Evolutionary conservation across 106 monocot genomes (phyloP), one percentile per base, ranked within the genome.

Genomic region (Apostasia ramifera): DNA sequence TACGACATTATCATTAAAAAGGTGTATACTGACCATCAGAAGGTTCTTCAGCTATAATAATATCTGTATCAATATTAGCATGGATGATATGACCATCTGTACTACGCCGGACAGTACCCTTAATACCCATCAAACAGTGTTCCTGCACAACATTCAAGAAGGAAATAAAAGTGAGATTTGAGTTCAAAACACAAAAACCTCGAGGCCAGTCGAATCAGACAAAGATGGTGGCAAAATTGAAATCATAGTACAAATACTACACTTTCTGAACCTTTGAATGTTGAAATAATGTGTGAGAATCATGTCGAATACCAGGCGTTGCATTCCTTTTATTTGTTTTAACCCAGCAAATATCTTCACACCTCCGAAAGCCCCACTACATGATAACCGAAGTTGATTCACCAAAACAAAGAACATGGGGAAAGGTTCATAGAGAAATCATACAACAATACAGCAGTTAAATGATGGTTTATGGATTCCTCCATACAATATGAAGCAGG

Each of bases 61-160:
- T 81, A 74, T 97, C 97, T 8, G 97, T 97, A 69, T 97, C 97
- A 67, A 97, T 97, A 78, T 97, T 97, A 15, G 97, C 97, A 83
- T 97, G 97, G 68, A 97, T 97, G 49, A 97, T 92, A 75, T 97
- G 97, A 43, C 97, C 97, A 79, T 97, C 97, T 54, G 92, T 92
- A 75, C 92, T 97, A 41, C 97, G 92, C 69, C 97, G 92, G 60
- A 97, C 97, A 26, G 97, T 97, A 69, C 97, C 97, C 67, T 92
- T 97, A 62, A 97, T 97, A 57, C 97, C 97, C 97, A 97, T 97
- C 85, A 97, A 83, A 71, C 97, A 97, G 63, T 97, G 97, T 49
- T 97, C 97, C 97, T 97, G 67, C 41, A 59, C 53, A 68, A 72
- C 40, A 58, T 42, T 54, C 11, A 40, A 5, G 10, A 43, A 46